Percentiles rank a stretch among this genome's conserved stretches.
Evolutionary conservation across 345 rosid genomes (phyloP).

Genomic region (Lepidium didymum): DNA sequence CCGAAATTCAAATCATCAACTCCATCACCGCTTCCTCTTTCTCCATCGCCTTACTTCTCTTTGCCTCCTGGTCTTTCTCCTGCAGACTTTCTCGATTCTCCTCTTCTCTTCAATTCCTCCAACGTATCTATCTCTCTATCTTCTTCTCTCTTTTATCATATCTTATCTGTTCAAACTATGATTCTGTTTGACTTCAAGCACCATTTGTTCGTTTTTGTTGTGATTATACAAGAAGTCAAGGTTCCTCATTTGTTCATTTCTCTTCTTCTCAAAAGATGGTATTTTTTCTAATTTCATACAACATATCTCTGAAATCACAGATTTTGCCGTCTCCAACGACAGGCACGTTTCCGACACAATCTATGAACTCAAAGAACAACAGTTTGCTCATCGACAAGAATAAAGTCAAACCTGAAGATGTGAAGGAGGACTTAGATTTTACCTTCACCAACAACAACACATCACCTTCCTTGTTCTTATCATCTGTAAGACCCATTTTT

Average conservation of each 20-base stretch:
- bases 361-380: constrained; percentile 41
- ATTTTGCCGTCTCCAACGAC: constrained; percentile 88
- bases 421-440: constrained; percentile 36
- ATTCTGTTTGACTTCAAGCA: neutral
- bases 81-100: constrained; percentile 66
- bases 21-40: constrained; percentile 44
- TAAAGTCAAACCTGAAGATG: constrained; percentile 40
- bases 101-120: constrained; percentile 58
- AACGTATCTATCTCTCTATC: constrained; percentile 32
- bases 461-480: constrained; percentile 31
- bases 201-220: neutral
- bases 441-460: constrained; percentile 34
- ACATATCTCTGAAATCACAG: constrained; percentile 28
- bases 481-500: constrained; percentile 28
- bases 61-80: constrained; percentile 43
- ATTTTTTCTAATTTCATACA: neutral
- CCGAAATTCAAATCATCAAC: constrained; percentile 85
- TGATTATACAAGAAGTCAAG: neutral
- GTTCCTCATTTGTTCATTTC: neutral
- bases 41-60: constrained; percentile 68
- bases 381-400: neutral
- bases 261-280: neutral
- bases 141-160: neutral
- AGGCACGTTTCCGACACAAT: constrained; percentile 52
- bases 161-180: neutral